Evolutionary conservation across 768 basidiomycete genomes (phyloP), one percentile per base, ranked within the genome.

Genomic region (Leccinum arenicola): DNA sequence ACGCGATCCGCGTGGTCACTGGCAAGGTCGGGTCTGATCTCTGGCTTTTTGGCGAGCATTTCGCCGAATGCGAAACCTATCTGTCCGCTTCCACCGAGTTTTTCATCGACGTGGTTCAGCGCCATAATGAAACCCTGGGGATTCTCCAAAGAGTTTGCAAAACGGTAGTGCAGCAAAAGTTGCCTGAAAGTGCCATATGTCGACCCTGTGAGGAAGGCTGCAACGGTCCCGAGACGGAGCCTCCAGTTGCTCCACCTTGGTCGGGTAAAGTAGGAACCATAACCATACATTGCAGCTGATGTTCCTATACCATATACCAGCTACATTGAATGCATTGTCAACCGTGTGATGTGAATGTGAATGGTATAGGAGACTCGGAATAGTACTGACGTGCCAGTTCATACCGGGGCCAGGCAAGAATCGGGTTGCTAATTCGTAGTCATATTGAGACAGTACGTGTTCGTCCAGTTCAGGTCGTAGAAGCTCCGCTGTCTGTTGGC

Each of bases 341-440:
- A 27, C 27, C n/a, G 45, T 52, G 57, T 40, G 38, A 19, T 43
- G 15, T 19, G 31, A 21, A 55, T 21, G n/a, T 36, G 48, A 29
- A 55, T 21, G 21, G 51, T 27, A 23, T 17, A 7, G 31, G 53
- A 25, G 59, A 52, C 56, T 50, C 47, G 61, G 61, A 14, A 64
- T 51, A 12, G 63, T 51, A 63, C 80, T 75, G 52, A 81, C 77
- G 57, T 78, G 76, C 61, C 73, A 76, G 60, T 81, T 76, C 33
- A 76, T 69, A 74, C 81, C 63, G 74, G 67, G 64, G 40, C 78
- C 79, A 38, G 85, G 80, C 27, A 85, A 70, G 74, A 88, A 89
- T 27, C 67, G 67, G 57, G 76, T 67, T 4, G 86, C 82, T 11
- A 80, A 69, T 0, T 86, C 77, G 68, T 81, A 88, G 75, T 89